Evolutionary conservation across 805 yeast genomes (phyloP).

Genomic region (Starmerella vitae): DNA sequence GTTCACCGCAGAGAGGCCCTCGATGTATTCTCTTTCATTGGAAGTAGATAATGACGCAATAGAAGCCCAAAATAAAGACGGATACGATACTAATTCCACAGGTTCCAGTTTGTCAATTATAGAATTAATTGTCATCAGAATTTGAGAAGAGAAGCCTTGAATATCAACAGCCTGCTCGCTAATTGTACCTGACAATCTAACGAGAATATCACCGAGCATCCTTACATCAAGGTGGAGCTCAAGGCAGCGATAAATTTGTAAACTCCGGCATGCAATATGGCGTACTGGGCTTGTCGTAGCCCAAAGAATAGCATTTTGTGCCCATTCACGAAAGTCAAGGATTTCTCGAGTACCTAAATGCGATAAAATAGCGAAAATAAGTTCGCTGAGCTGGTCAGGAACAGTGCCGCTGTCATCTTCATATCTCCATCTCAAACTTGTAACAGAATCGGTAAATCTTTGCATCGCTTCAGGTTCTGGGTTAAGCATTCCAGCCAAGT

Average conservation of each 20-base stretch:
- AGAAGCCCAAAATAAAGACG: constrained; percentile 90
- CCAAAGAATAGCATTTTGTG: constrained; percentile 71
- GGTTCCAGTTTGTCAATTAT: constrained; percentile 74
- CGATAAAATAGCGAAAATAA: constrained; percentile 5
- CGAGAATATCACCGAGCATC: constrained; percentile 89
- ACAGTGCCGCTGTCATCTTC: constrained; percentile 39
- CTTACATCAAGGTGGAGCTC: constrained; percentile 68
- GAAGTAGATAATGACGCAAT: constrained; percentile 83
- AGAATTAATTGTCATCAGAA: constrained; percentile 88
- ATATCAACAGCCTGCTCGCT: constrained; percentile 81
- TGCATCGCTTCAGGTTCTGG: constrained; percentile 33
- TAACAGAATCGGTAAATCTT: constrained; percentile 47
- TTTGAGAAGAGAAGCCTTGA: constrained; percentile 95
- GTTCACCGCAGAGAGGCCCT: constrained; percentile 65
- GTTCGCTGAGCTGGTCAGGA: constrained; percentile 17
- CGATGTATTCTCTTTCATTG: constrained; percentile 87
- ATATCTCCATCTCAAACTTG: constrained; percentile 59
- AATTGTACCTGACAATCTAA: constrained; percentile 80
- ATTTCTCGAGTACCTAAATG: constrained; percentile 25
- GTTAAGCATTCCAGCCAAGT: constrained; percentile 32
- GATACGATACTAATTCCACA: constrained; percentile 67
- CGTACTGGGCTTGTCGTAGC: constrained; percentile 96
- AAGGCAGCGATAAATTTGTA: constrained; percentile 78
- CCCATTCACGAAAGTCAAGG: constrained; percentile 42
- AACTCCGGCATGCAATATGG: constrained; percentile 92